Percentiles rank a stretch among this genome's conserved stretches.
Evolutionary conservation across 345 rosid species (phyloP).

Genomic region (Gossypium bickii): DNA sequence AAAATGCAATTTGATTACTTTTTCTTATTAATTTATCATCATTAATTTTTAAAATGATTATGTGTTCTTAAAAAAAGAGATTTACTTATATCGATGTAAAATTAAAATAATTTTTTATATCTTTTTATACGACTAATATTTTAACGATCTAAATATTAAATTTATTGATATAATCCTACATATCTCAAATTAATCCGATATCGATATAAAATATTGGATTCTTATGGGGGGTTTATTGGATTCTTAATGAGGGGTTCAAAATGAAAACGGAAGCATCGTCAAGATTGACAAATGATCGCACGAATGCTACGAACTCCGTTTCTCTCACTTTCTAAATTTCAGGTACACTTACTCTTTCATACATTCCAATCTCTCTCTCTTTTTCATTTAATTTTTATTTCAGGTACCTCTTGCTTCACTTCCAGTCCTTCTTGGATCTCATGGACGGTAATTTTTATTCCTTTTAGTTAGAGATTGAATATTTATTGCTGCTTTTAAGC

Average conservation of each 20-base stretch:
- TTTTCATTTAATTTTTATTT: slow-evolving; percentile 8
- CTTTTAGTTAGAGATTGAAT: not conserved
- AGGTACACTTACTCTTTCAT: not conserved
- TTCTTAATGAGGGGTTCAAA: not conserved
- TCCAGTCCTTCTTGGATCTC: slow-evolving; percentile 23
- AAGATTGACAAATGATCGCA: not conserved
- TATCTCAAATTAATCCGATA: too few species aligned
- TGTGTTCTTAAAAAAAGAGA: too few species aligned
- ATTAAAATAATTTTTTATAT: too few species aligned
- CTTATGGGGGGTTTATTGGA: not conserved
- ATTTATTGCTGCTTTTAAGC: not conserved
- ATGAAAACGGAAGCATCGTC: not conserved
- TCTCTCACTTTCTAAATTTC: not conserved
- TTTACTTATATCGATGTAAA: rapidly evolving
- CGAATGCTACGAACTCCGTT: not conserved
- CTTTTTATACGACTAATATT: too few species aligned
- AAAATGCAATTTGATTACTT: too few species aligned
- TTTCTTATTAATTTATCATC: too few species aligned
- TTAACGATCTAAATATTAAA: rapidly evolving
- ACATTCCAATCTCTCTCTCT: not conserved
- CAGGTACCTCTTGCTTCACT: slow-evolving; percentile 43
- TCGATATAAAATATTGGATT: too few species aligned
- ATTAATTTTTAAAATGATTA: too few species aligned
- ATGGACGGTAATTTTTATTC: slow-evolving; percentile 49
- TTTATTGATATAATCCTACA: too few species aligned